Base-by-base conservation (phyloP, 495 filamentous ascomycete genomes). In the Penicillium roqueforti region DNA sequence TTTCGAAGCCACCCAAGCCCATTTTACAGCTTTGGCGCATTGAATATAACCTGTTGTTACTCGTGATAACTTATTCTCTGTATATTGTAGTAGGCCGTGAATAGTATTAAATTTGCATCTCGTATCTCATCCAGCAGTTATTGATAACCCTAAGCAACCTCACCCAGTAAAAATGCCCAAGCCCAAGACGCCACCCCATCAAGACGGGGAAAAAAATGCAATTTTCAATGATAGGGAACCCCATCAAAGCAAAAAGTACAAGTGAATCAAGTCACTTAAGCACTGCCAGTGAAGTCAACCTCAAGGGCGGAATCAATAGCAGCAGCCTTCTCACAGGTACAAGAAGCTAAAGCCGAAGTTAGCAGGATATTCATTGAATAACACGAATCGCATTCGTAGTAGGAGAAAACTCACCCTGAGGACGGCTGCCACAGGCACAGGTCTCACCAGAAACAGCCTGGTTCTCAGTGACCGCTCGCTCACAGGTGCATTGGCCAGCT, bases 401-500 rank as follows among this genome's bases (percentile, higher is more conserved):
- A 25, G 6, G 32, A 7, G 3, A 16, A 44, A 54, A 78, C 80
- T 70, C 72, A 89, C 85, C 78, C 57, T 80, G 76, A 36, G 86
- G 80, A 54, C 91, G 79, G 60, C 84, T 75, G 29, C 92, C 92
- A 69, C 92, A 96, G 19, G 83, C 75, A 68, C 92, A 97, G 18
- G 83, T 75, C 8, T 74, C 67, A 19, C 83, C 83, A 9, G 73
- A 56, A 13, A 82, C 73, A 29, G 75, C 65, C 51, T 68, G 50
- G 73, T 96, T 96, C 83, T 96, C 91, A 18, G 71, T 75, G 3
- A 69, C 63, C 4, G 89, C 78, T 51, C 89, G 82, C 52, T 89
- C 85, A 67, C 91, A 95, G 39, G 84, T 95, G 72, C 91, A 96
- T 63, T 86, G 69, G 55, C 88, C 88, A 65, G 83, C 87, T 14